Conservation (phyloP, 2,329 filamentous ascomycete species). For the Cercospora beticola region DNA sequence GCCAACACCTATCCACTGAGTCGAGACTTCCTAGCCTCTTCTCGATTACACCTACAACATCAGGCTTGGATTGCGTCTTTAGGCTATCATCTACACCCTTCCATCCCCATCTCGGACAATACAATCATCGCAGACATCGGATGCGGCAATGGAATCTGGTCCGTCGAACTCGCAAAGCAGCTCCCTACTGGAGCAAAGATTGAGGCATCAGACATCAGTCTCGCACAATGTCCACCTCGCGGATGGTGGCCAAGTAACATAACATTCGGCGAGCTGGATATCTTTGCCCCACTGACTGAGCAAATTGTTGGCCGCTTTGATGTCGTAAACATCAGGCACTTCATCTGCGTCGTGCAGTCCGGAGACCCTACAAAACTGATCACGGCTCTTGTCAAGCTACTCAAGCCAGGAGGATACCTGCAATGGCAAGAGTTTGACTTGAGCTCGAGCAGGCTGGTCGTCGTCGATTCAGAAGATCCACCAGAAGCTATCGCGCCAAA, state of each 20-base stretch:
- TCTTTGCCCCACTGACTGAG: not conserved
- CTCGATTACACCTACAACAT: not conserved
- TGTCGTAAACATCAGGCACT: constrained; percentile 3
- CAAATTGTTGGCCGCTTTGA: not conserved
- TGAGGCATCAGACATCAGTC: constrained; percentile 6
- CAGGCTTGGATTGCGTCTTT: not conserved
- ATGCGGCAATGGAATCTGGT: constrained; percentile 10
- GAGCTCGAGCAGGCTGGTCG: not conserved
- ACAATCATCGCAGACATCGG: constrained; percentile 11
- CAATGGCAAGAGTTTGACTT: constrained; percentile 9
- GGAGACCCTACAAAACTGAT: not conserved
- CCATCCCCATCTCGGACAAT: not conserved
- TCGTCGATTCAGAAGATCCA: not conserved
- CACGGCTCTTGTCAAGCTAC: not conserved
- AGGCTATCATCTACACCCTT: constrained; percentile 7
- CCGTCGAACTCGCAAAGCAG: constrained; percentile 8
- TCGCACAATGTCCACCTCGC: constrained; percentile 6
- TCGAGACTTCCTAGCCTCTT: not conserved
- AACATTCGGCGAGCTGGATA: not conserved
- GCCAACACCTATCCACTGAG: not conserved
- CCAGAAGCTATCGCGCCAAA: not conserved
- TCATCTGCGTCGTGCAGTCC: constrained; percentile 5
- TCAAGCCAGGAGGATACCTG: constrained; percentile 11
- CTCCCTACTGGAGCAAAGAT: not conserved
- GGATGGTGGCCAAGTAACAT: constrained; percentile 7